Evolutionary conservation across 164 flowering plant genomes (phyloP).

Genomic region (Cinnamomum micranthum): DNA sequence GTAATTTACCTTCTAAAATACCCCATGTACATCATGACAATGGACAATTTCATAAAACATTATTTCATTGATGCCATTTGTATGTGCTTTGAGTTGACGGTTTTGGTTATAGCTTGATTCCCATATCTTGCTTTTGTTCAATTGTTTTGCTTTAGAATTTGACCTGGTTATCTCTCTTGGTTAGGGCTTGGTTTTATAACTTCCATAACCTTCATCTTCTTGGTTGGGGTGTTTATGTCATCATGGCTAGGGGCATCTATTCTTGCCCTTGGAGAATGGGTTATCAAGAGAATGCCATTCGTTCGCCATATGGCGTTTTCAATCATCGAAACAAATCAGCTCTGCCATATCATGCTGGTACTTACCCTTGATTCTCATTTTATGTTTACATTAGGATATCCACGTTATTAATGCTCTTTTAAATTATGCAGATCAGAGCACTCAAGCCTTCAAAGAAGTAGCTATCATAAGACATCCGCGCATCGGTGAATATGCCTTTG

Average conservation of each 20-base stretch:
- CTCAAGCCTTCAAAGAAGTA: slow-evolving; percentile 89
- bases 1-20: too few relatives aligned
- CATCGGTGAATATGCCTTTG: slow-evolving; percentile 92
- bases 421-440: slow-evolving; percentile 63
- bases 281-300: slow-evolving; percentile 79
- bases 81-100: background rate
- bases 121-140: background rate
- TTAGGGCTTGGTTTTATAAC: slow-evolving; percentile 76
- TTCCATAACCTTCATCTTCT: slow-evolving; percentile 68
- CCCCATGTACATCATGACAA: too few relatives aligned
- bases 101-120: background rate
- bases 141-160: background rate
- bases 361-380: background rate
- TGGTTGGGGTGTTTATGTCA: slow-evolving; percentile 85
- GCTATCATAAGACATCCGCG: slow-evolving; percentile 94
- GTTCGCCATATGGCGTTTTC: slow-evolving; percentile 83
- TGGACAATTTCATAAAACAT: background rate
- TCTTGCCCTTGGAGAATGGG: slow-evolving; percentile 74
- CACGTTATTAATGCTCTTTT: background rate
- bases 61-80: background rate
- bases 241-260: slow-evolving; percentile 83
- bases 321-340: slow-evolving; percentile 83
- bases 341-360: slow-evolving; percentile 79
- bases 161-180: slow-evolving; percentile 5
- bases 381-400: background rate